Conservation (phyloP, 805 yeast genomes). For the Candida xiaguanensis region DNA sequence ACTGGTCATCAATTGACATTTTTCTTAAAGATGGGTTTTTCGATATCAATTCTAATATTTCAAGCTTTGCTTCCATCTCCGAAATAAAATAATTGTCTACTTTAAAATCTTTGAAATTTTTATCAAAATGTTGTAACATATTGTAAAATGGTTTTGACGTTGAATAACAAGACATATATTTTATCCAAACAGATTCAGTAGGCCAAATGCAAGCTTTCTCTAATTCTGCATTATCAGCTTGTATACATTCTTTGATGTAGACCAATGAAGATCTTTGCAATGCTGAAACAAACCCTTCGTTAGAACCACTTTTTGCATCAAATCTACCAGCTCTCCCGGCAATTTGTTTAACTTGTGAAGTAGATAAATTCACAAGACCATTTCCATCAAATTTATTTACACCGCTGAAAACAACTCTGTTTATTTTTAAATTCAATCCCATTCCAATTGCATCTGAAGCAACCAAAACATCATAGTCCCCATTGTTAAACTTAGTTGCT, state of each 20-base stretch:
- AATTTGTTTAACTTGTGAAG: slow-evolving; percentile 80
- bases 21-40: slow-evolving; percentile 20
- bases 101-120: slow-evolving; percentile 24
- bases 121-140: slow-evolving; percentile 47
- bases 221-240: slow-evolving; percentile 49
- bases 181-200: slow-evolving; percentile 63
- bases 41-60: slow-evolving; percentile 43
- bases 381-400: slow-evolving; percentile 69
- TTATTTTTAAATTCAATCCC: slow-evolving; percentile 88
- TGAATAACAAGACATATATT: slow-evolving; percentile 60
- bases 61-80: slow-evolving; percentile 35
- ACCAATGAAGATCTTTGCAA: slow-evolving; percentile 41
- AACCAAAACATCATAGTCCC: slow-evolving; percentile 75
- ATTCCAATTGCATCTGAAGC: slow-evolving; percentile 98
- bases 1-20: slow-evolving; percentile 51
- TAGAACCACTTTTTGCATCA: slow-evolving; percentile 29
- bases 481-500: slow-evolving; percentile 74
- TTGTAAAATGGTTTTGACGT: slow-evolving; percentile 42
- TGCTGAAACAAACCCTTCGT: slow-evolving; percentile 53
- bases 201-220: slow-evolving; percentile 77
- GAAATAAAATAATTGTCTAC: slow-evolving; percentile 31
- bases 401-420: slow-evolving; percentile 72
- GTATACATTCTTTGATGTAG: slow-evolving; percentile 45
- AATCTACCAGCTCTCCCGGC: slow-evolving; percentile 96
- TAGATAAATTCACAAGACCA: slow-evolving; percentile 42